These are phyloP conservation scores for Entophlyctis luteolus DNA, from an alignment of 192 early-diverging fungal species.

Conservation along the genomic window DNA sequence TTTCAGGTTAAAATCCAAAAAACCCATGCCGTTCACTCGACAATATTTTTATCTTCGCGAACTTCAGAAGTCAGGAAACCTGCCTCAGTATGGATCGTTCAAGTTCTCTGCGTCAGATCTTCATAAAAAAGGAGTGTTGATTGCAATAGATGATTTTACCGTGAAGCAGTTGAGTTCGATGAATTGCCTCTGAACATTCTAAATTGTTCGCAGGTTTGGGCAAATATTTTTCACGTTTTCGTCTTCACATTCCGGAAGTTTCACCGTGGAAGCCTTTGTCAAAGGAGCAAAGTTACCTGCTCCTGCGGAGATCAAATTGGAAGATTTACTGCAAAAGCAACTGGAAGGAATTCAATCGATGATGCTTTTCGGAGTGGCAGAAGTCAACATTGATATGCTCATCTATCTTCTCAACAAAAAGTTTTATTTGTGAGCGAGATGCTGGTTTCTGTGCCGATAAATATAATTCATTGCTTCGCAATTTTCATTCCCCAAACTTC, in stretches of 20 bases:
- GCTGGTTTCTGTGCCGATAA: too few relatives aligned
- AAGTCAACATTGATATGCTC: conserved; percentile 94
- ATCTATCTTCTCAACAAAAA: conserved; percentile 98
- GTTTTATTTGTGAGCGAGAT: conserved; percentile 43
- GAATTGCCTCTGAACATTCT: neutral
- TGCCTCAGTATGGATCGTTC: conserved; percentile 95
- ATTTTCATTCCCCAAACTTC: conserved; percentile 11
- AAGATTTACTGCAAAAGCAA: conserved; percentile 90
- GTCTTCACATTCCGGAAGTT: conserved; percentile 85
- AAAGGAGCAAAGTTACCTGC: conserved; percentile 57
- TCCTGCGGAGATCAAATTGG: conserved; percentile 78
- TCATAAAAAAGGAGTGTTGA: conserved; percentile 86
- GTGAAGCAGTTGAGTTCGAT: conserved; percentile 60
- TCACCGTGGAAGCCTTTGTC: conserved; percentile 80
- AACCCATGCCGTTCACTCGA: conserved; percentile 80
- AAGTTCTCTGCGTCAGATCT: conserved; percentile 95
- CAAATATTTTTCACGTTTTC: conserved; percentile 87
- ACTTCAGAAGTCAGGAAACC: conserved; percentile 74
- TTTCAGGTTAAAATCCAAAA: conserved; percentile 54
- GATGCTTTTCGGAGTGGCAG: conserved; percentile 86
- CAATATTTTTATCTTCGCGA: conserved; percentile 94
- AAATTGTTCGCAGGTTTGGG: conserved; percentile 54
- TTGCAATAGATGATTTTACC: conserved; percentile 76
- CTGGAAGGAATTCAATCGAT: conserved; percentile 90
- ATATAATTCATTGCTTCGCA: too few relatives aligned